Evolutionary conservation across 2,329 filamentous ascomycete genomes (phyloP).

Genomic region (Penicillium sp.): DNA sequence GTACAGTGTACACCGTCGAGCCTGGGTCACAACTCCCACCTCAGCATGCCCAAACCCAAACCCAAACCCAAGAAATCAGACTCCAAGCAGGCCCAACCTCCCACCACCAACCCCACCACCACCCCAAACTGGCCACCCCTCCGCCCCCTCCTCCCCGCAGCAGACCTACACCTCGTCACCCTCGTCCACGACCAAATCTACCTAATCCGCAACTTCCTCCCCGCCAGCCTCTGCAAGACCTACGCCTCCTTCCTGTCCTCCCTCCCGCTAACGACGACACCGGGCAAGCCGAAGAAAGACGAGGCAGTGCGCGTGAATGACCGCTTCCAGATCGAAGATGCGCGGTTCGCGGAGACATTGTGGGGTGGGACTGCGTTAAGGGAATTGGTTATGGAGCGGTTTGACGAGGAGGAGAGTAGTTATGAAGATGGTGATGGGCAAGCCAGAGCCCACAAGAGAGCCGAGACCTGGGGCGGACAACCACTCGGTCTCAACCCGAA

Average conservation of each 20-base stretch:
- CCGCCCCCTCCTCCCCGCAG: conserved; percentile 66
- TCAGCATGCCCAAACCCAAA: conserved; percentile 19
- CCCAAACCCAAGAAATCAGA: conserved; percentile 18
- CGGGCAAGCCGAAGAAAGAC: conserved; percentile 74
- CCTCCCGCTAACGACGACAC: conserved; percentile 75
- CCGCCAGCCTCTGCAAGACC: conserved; percentile 70
- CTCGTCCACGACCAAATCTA: conserved; percentile 68
- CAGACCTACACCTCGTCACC: conserved; percentile 63
- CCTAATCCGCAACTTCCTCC: conserved; percentile 73
- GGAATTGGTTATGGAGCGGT: conserved; percentile 54
- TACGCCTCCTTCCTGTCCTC: conserved; percentile 74
- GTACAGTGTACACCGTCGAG: no score
- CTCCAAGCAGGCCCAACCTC: neutral
- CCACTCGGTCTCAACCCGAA: conserved; percentile 84
- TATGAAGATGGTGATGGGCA: conserved; percentile 15
- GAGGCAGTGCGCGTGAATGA: conserved; percentile 87
- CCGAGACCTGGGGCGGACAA: conserved; percentile 72
- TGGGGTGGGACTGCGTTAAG: conserved; percentile 78
- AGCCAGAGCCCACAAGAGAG: conserved; percentile 5
- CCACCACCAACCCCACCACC: conserved; percentile 11
- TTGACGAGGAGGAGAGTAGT: conserved; percentile 30
- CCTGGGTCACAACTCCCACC: neutral
- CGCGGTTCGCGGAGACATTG: conserved; percentile 69
- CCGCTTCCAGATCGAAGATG: conserved; percentile 79
- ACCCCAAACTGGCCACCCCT: conserved; percentile 71